Evolutionary conservation across 805 yeast genomes (phyloP), one percentile per base, ranked within the genome.

Genomic region (Yarrowia osloensis): DNA sequence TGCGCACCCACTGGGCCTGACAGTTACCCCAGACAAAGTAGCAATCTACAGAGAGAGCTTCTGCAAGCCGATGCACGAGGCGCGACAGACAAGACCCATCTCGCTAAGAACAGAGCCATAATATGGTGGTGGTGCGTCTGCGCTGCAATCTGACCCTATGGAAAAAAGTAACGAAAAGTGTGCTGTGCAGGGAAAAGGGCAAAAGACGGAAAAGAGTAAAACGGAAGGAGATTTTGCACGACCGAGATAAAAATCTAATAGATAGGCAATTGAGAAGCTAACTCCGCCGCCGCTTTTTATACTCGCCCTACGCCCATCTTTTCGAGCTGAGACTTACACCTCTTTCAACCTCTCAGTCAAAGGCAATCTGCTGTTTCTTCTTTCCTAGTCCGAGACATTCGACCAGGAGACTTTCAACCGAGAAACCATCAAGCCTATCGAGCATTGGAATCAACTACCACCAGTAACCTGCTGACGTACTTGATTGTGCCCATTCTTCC

Each of bases 41-140:
- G 55, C 55, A 50, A 50, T 31, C 55, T 29, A 50, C 28, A 21
- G 39, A 31, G 39, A 29, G 39, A 31, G 55, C 55, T 50, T 13
- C 37, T 50, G 55, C 55, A 50, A 50, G 39, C 12, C 4, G 28
- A 50, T n/a, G 57, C 57, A 50, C 28, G 40, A 29, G 55, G 55
- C 55, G 55, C 55, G 22, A 49, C 39, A 19, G 57, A 50, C 40
- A 33, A 50, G 11, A 21, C 28, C 6, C 57, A 33, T 50, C 57
- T 50, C 57, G 57, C 57, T 50, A 50, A 50, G 19, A 15, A 8
- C 40, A 21, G 40, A 21, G 40, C 29, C 29, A 31, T 50, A 50
- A 22, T 21, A 33, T 50, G 57, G 57, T 17, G 19, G 15, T 21
- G 29, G 29, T 50, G 57, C 57, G 40, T 21, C 15, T 6, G n/a